Evolutionary conservation across 192 early-diverging fungal genomes (phyloP).

Genomic region (Phlyctochytrium planicorne): DNA sequence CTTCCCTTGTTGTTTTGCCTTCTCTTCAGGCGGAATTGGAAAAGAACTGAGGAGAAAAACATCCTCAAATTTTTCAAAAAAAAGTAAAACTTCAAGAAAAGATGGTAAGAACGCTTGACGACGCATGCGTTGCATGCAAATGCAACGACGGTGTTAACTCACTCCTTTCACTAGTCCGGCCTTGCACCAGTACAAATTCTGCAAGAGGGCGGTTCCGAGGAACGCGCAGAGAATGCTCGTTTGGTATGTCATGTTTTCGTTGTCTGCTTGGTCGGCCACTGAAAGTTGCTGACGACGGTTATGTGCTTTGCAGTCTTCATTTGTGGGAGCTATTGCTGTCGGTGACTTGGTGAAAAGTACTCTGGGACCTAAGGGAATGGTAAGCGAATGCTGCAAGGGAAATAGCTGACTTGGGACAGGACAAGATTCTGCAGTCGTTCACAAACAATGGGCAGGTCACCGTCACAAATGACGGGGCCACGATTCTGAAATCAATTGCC

Average conservation of each 20-base stretch:
- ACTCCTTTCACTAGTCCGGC: slow-evolving; percentile 25
- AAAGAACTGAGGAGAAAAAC: neutral
- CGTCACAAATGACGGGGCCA: slow-evolving; percentile 98
- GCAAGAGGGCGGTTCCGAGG: slow-evolving; percentile 91
- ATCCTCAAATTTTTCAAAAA: neutral
- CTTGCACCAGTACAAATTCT: slow-evolving; percentile 87
- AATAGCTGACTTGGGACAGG: slow-evolving; percentile 53
- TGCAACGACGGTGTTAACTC: neutral
- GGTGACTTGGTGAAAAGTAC: slow-evolving; percentile 98
- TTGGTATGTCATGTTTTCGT: slow-evolving; percentile 60
- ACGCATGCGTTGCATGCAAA: no score
- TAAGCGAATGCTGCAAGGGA: slow-evolving; percentile 31
- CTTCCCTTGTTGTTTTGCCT: neutral
- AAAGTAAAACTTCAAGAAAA: neutral
- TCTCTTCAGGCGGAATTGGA: neutral
- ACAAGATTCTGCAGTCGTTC: slow-evolving; percentile 98
- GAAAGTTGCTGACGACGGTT: no score
- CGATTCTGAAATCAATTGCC: slow-evolving; percentile 97
- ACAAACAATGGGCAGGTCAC: slow-evolving; percentile 73
- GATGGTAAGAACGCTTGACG: neutral
- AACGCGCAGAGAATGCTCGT: slow-evolving; percentile 97
- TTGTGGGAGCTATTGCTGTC: slow-evolving; percentile 98
- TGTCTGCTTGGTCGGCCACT: slow-evolving; percentile 9
- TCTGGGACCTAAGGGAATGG: slow-evolving; percentile 98
- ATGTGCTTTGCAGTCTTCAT: slow-evolving; percentile 63